phyloP scores from a whole-genome alignment of 495 filamentous ascomycete genomes.

The Penicillium coffeae region DNA sequence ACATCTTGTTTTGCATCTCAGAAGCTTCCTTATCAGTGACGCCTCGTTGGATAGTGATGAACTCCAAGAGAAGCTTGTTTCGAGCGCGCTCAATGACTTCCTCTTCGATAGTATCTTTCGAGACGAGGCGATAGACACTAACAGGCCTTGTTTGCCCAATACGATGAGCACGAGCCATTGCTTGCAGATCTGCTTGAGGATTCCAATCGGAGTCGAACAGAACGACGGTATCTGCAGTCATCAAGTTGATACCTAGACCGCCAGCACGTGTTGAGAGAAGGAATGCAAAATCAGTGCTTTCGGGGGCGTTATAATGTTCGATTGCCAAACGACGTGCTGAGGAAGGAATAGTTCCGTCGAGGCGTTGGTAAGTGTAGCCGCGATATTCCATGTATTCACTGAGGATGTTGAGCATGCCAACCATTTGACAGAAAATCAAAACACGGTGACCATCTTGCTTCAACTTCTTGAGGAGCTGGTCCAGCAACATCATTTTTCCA shows the following conservation, averaged over 20 bases:
- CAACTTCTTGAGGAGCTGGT: slow-evolving; percentile 86
- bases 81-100: slow-evolving; percentile 93
- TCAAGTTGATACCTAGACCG: slow-evolving; percentile 95
- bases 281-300: slow-evolving; percentile 93
- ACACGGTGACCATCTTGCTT: slow-evolving; percentile 91
- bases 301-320: slow-evolving; percentile 94
- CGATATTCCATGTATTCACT: slow-evolving; percentile 88
- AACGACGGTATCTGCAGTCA: slow-evolving; percentile 98
- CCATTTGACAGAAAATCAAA: slow-evolving; percentile 98
- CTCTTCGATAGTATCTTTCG: slow-evolving; percentile 97
- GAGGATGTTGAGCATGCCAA: slow-evolving; percentile 95
- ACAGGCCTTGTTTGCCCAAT: slow-evolving; percentile 96
- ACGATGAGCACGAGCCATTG: slow-evolving; percentile 96
- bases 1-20: slow-evolving; percentile 68
- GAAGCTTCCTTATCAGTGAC: slow-evolving; percentile 81
- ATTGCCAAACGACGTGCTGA: slow-evolving; percentile 83
- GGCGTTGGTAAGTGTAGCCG: slow-evolving; percentile 84
- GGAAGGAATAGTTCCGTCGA: slow-evolving; percentile 92
- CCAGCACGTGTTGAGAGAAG: slow-evolving; percentile 92
- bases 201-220: slow-evolving; percentile 99
- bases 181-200: slow-evolving; percentile 94
- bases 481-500: slow-evolving; percentile 98
- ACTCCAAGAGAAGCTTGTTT: slow-evolving; percentile 98
- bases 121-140: slow-evolving; percentile 90
- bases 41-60: slow-evolving; percentile 93